These are phyloP conservation scores for Nemania sp. DNA, from an alignment of 2,329 filamentous ascomycete species.

Conservation along the genomic window DNA sequence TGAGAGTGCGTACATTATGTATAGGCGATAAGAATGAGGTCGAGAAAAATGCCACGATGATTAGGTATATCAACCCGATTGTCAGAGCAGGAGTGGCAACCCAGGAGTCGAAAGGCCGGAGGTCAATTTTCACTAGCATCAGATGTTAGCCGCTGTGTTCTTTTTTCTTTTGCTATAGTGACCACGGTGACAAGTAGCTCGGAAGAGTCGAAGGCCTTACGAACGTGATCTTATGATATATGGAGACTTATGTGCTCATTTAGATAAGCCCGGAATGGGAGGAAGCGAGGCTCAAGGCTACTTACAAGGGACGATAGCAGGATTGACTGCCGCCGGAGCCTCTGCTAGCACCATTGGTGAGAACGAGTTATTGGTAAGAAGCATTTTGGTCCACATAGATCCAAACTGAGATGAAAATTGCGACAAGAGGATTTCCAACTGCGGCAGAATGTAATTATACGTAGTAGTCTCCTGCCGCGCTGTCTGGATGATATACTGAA, in stretches of 20 bases:
- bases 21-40: conserved; percentile 68
- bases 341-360: conserved; percentile 35
- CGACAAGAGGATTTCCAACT: conserved; percentile 51
- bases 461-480: conserved; percentile 60
- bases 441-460: conserved; percentile 56
- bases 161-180: neutral
- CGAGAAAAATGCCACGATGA: conserved; percentile 69
- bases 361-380: conserved; percentile 46
- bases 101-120: conserved; percentile 61
- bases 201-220: neutral
- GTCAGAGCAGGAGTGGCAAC: conserved; percentile 59
- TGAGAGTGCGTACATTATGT: too few relatives aligned
- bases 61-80: conserved; percentile 67
- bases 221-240: too few relatives aligned
- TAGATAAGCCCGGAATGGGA: neutral
- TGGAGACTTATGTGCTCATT: too few relatives aligned
- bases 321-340: conserved; percentile 15
- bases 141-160: neutral
- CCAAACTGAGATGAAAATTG: conserved; percentile 54
- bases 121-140: conserved; percentile 45
- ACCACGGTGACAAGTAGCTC: neutral
- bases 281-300: neutral
- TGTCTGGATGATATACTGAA: conserved; percentile 59
- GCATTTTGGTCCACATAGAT: conserved; percentile 45
- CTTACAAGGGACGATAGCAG: conserved; percentile 29